Evolutionary conservation across 2,329 filamentous ascomycete species (phyloP), one percentile per base, ranked within the genome.

Genomic region (Venturia asperata): DNA sequence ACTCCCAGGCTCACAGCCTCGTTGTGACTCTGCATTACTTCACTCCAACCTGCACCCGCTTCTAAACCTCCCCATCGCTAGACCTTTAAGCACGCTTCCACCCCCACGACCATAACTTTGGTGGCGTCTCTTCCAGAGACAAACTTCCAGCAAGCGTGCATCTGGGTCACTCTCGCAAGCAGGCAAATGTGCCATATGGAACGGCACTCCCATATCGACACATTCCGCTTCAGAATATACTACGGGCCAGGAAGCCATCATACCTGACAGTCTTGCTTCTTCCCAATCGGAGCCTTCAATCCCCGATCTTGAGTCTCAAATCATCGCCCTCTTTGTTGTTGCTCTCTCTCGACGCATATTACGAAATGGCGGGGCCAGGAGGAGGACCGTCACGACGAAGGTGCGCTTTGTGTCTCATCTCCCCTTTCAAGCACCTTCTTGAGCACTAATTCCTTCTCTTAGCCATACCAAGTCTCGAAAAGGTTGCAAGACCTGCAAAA

Each of bases 381-480:
- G 92, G 92, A 83, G 93, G 93, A 82, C 92, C 93, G 76, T 92
- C 93, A 75, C 81, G 86, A 72, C 85, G 66, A 42, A 67, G 64
- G 64, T 66, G 45, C 42, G 43, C 30, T 43, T 10, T 0, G 2
- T 15, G 11, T 5, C 27, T 41, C 21, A 15, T 41, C 10, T 52
- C 10, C 21, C n/a, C 41, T 55, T 45, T 9, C 27, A 30, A 27
- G 21, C 39, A 6, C 3, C 0, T 27, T 27, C n/a, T 34, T 34
- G 41, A 41, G 24, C 30, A 41, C 30, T 34, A n/a, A 42, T 10
- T 5, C 39, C 52, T n/a, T 10, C 52, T 58, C 30, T 85, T 76
- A 96, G 93, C 81, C 94, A 99, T 81, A 99, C 94, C 76, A 99
- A 99, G 82, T 97, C 93, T 72, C 88, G 94, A 74, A 97, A 97